phyloP scores from a whole-genome alignment of 129 eudicot species.

The Heracleum sosnowskyi region DNA sequence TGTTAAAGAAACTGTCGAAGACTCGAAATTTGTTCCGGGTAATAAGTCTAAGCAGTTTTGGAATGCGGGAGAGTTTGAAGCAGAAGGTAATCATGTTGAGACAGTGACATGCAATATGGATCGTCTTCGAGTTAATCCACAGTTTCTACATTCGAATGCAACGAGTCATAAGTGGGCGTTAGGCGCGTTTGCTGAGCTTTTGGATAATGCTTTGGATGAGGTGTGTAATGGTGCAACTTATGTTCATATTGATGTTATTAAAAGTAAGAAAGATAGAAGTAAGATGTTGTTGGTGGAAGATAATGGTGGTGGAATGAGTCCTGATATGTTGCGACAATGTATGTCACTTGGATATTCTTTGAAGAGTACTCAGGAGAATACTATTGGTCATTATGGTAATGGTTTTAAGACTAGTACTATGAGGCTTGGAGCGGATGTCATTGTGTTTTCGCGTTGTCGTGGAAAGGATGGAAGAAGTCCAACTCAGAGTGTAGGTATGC shows the following conservation, averaged over 20 bases:
- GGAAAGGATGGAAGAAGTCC: slow-evolving; percentile 40
- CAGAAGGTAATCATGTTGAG: not conserved
- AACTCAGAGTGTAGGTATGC: slow-evolving; percentile 77
- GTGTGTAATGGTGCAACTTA: slow-evolving; percentile 70
- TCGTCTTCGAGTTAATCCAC: slow-evolving; percentile 67
- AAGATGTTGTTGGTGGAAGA: slow-evolving; percentile 68
- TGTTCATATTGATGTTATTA: slow-evolving; percentile 50
- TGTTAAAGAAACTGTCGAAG: not conserved
- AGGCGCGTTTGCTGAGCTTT: slow-evolving; percentile 77
- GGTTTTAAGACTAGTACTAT: slow-evolving; percentile 82
- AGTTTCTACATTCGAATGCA: slow-evolving; percentile 74
- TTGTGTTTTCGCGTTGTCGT: slow-evolving; percentile 58
- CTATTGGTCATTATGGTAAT: slow-evolving; percentile 83
- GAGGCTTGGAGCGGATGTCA: slow-evolving; percentile 88
- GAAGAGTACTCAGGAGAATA: slow-evolving; percentile 57
- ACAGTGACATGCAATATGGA: slow-evolving; percentile 33
- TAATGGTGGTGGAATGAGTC: slow-evolving; percentile 84
- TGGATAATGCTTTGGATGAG: slow-evolving; percentile 80
- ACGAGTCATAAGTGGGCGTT: slow-evolving; percentile 86
- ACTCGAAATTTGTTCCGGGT: not conserved
- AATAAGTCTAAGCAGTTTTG: slow-evolving; percentile 52
- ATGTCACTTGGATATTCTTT: slow-evolving; percentile 83
- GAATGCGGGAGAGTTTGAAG: slow-evolving; percentile 65
- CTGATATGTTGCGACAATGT: slow-evolving; percentile 56
- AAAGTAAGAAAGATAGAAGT: slow-evolving; percentile 30